phyloP scores from a whole-genome alignment of 257 asterid species.

The Solanum sparsipilum region DNA sequence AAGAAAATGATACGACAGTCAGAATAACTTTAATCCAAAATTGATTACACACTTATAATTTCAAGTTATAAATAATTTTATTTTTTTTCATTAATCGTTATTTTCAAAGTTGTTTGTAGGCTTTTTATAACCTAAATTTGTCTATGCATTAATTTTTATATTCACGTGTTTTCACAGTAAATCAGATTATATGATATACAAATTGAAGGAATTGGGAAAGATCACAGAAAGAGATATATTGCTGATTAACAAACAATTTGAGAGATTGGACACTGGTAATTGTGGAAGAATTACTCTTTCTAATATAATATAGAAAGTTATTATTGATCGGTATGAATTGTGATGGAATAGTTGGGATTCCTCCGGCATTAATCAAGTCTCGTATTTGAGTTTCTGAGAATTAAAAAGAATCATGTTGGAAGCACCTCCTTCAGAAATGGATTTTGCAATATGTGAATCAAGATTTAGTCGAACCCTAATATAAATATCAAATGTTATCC shows the following conservation, averaged over 20 bases:
- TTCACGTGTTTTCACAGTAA: constrained; percentile 30
- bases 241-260: constrained; percentile 60
- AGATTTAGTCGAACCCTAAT: accelerated
- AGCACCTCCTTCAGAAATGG: not conserved
- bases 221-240: constrained; percentile 55
- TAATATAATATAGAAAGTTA: constrained; percentile 52
- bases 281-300: constrained; percentile 81
- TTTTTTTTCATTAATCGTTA: too few species aligned
- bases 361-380: accelerated
- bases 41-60: too few species aligned
- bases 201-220: constrained; percentile 82
- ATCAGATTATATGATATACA: constrained; percentile 74
- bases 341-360: not conserved
- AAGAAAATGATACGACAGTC: too few species aligned
- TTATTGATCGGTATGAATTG: not conserved
- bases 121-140: too few species aligned
- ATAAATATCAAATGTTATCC: accelerated
- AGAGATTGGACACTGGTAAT: constrained; percentile 65
- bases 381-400: not conserved
- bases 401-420: not conserved
- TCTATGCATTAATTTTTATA: too few species aligned
- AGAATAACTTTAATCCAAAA: too few species aligned
- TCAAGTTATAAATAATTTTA: too few species aligned
- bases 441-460: accelerated
- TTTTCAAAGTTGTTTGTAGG: too few species aligned